phyloP scores from a whole-genome alignment of 768 basidiomycete species.

The Pisolithus sp. region DNA sequence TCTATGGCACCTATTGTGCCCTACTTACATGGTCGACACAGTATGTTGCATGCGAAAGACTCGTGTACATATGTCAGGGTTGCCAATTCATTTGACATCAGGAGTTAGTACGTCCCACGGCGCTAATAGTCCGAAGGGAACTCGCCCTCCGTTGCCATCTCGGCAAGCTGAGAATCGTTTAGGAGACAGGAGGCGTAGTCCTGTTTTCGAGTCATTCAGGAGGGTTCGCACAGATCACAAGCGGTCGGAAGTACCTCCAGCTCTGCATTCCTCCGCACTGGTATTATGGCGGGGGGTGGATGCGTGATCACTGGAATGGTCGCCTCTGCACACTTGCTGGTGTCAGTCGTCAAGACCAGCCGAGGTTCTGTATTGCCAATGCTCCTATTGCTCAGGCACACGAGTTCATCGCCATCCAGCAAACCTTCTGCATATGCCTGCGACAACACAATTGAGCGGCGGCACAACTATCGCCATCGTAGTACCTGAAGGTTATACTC shows the following conservation, averaged over 20 bases:
- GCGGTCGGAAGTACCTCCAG: conserved; percentile 14
- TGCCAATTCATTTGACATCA: too few species aligned
- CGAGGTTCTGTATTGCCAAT: not conserved
- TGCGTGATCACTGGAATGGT: not conserved
- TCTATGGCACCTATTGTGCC: too few species aligned
- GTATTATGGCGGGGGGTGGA: not conserved
- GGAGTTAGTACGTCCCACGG: not conserved
- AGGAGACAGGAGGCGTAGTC: conserved; percentile 34
- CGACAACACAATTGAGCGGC: conserved; percentile 3
- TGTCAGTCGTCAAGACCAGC: too few species aligned
- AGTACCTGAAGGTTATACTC: conserved; percentile 17
- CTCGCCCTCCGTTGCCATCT: conserved; percentile 23
- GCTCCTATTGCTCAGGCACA: conserved; percentile 9
- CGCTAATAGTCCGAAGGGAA: conserved; percentile 26
- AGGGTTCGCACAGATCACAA: not conserved
- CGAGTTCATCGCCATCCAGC: conserved; percentile 30
- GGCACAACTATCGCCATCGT: not conserved
- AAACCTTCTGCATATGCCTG: conserved; percentile 32
- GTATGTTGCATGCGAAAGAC: too few species aligned
- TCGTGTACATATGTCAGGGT: too few species aligned
- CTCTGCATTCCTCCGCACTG: conserved; percentile 10
- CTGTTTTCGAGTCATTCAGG: conserved; percentile 8
- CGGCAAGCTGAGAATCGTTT: conserved; percentile 27
- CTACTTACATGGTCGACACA: too few species aligned
- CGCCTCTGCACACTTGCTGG: not conserved